Base-by-base conservation (phyloP, 495 filamentous ascomycete species). In the Talaromyces wortmannii region DNA sequence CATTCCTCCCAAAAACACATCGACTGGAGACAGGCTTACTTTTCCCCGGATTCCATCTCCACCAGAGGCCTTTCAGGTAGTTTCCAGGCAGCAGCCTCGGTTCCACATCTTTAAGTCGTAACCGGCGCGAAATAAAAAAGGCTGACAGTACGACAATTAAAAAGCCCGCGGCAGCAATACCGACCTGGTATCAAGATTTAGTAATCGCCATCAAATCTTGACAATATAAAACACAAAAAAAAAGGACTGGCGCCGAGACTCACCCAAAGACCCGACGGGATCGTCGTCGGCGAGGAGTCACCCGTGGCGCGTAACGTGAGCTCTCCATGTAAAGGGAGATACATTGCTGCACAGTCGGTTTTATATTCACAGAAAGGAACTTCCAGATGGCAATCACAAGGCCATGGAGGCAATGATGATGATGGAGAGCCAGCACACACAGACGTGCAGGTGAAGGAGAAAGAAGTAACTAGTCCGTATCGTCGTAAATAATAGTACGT, bases 41-140 rank as follows among this genome's bases (percentile, higher is more conserved):
- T 8, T 29, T 61, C 16, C 64, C 72, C 1, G 79, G 80, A 6
- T 67, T 70, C 85, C 85, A 88, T 55, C 71, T 68, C 44, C 71
- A 72, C 85, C 86, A 88, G 70, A 74, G 68, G 12, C 67, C 70
- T 61, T 87, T 88, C 51, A 88, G 58, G 45, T 65, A 78, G 42
- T 71, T 67, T 0, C 78, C 80, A 11, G 83, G 86, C 31, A 85
- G 67, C 59, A 79, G 84, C 65, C 74, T 79, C 15, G 80, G 82
- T 42, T 79, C 73, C 43, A 71, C 76, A 53, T 78, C 61, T 57
- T 68, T 66, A 46, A 70, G 68, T 33, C 79, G 81, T 42, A 81
- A 62, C 52, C 68, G 64, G 4, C 80, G 78, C 18, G 79, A 62
- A 31, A 74, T 55, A 49, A 80, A 71, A 62, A 75, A 82, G 47